phyloP scores from a whole-genome alignment of 2,329 filamentous ascomycete species.

The Aspergillus ustus region DNA sequence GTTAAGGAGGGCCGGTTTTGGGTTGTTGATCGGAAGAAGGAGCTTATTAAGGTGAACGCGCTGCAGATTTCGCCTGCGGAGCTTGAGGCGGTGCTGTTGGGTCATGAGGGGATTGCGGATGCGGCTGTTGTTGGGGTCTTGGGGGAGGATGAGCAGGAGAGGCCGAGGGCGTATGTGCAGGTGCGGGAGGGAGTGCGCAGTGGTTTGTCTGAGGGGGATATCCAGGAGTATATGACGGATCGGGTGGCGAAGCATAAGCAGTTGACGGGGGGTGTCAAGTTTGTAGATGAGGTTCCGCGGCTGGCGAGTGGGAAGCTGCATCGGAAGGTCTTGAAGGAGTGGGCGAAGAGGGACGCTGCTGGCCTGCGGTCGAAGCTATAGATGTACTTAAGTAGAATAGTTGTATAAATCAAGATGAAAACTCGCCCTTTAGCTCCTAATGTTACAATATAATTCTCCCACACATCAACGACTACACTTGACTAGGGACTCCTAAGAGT shows the following conservation, averaged over 20 bases:
- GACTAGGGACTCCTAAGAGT: no score
- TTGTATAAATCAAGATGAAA: background rate
- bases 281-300: conserved; percentile 63
- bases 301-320: conserved; percentile 63
- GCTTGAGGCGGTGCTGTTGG: conserved; percentile 42
- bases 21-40: conserved; percentile 37
- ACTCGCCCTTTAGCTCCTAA: no score
- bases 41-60: conserved; percentile 43
- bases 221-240: conserved; percentile 45
- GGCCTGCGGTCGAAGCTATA: background rate
- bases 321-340: conserved; percentile 44
- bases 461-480: no score
- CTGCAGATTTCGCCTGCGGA: conserved; percentile 45
- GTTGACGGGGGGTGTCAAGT: conserved; percentile 57
- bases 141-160: conserved; percentile 50
- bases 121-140: conserved; percentile 48
- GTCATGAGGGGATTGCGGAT: conserved; percentile 41
- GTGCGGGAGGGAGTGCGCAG: conserved; percentile 48
- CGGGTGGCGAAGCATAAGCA: conserved; percentile 59
- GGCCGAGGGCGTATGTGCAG: conserved; percentile 58
- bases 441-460: no score
- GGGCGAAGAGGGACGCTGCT: conserved; percentile 10
- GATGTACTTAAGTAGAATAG: background rate
- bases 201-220: background rate
- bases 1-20: conserved; percentile 18